These are phyloP conservation scores for Gnetum montanum DNA, from an alignment of 75 land plant genomes.

Conservation along the genomic window DNA sequence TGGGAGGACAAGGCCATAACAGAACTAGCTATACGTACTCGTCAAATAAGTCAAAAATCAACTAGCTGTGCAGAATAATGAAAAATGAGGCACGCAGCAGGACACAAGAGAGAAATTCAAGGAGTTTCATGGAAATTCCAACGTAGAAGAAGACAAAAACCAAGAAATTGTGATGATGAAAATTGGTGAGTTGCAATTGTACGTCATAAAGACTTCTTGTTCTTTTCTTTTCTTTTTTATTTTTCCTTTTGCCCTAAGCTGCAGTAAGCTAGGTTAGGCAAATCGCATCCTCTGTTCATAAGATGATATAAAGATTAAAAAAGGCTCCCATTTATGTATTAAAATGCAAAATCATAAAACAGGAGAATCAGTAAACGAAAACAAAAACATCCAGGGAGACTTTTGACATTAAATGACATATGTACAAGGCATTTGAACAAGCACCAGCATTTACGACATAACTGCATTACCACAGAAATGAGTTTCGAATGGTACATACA, in stretches of 20 bases:
- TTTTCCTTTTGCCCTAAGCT: too few relatives aligned
- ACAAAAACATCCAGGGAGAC: not conserved
- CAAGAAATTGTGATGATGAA: too few relatives aligned
- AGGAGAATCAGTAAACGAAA: not conserved
- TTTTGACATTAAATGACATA: not conserved
- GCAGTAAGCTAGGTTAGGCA: not conserved
- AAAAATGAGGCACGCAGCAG: too few relatives aligned
- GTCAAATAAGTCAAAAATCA: too few relatives aligned
- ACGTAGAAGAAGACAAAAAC: too few relatives aligned
- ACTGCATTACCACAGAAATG: slow-evolving; percentile 4
- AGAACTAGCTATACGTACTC: too few relatives aligned
- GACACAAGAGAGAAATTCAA: not conserved
- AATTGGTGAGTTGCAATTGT: too few relatives aligned
- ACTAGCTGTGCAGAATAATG: too few relatives aligned
- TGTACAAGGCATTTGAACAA: not conserved
- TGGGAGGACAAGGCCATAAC: too few relatives aligned
- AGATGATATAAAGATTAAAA: not conserved
- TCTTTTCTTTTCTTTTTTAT: too few relatives aligned
- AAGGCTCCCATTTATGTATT: not conserved
- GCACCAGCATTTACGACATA: not conserved
- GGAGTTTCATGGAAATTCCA: not conserved
- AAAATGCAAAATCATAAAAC: not conserved
- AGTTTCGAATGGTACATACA: not conserved
- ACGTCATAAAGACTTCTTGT: too few relatives aligned
- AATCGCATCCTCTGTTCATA: not conserved